Evolutionary conservation across 1,284 basidiomycete species (phyloP).

Genomic region (Rhodotorula sp.): DNA sequence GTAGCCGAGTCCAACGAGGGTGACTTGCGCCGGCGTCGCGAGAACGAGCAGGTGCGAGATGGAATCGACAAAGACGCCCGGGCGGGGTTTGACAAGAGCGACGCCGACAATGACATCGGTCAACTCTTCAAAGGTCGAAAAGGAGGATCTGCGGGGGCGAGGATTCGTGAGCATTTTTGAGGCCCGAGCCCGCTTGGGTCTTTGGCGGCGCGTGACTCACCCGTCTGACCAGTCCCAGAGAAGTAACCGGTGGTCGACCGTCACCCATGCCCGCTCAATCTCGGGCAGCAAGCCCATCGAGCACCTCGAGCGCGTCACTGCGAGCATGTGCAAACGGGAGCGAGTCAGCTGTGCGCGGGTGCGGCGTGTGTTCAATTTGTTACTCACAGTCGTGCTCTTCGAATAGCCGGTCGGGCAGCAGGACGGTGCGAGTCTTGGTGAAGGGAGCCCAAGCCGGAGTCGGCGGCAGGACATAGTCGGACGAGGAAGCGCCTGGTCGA

Average conservation of each 20-base stretch:
- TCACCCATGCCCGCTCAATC: slow-evolving; percentile 93
- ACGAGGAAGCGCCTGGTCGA: slow-evolving; percentile 36
- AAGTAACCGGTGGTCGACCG: slow-evolving; percentile 90
- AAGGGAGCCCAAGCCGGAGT: slow-evolving; percentile 77
- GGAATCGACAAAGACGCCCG: slow-evolving; percentile 83
- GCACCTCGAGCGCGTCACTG: slow-evolving; percentile 41
- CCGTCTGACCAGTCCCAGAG: slow-evolving; percentile 96
- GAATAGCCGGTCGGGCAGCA: slow-evolving; percentile 78
- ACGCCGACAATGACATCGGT: slow-evolving; percentile 69
- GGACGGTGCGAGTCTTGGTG: slow-evolving; percentile 70
- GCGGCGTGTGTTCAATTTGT: background rate
- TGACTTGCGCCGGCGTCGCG: slow-evolving; percentile 77
- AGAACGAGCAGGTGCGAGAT: slow-evolving; percentile 88
- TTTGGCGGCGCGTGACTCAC: slow-evolving; percentile 51
- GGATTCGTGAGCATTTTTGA: background rate
- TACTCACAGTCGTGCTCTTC: slow-evolving; percentile 76
- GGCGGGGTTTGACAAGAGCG: slow-evolving; percentile 69
- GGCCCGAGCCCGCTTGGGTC: background rate
- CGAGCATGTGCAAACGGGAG: too few species aligned
- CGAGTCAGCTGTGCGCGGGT: background rate
- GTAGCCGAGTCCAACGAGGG: slow-evolving; percentile 78
- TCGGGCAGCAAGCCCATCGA: slow-evolving; percentile 87
- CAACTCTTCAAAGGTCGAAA: slow-evolving; percentile 85
- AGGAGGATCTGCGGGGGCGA: slow-evolving; percentile 62
- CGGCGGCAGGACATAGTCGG: slow-evolving; percentile 67